These are phyloP conservation scores for Trypanosoma caninum DNA, from an alignment of 208 protist species.

Conservation along the genomic window DNA sequence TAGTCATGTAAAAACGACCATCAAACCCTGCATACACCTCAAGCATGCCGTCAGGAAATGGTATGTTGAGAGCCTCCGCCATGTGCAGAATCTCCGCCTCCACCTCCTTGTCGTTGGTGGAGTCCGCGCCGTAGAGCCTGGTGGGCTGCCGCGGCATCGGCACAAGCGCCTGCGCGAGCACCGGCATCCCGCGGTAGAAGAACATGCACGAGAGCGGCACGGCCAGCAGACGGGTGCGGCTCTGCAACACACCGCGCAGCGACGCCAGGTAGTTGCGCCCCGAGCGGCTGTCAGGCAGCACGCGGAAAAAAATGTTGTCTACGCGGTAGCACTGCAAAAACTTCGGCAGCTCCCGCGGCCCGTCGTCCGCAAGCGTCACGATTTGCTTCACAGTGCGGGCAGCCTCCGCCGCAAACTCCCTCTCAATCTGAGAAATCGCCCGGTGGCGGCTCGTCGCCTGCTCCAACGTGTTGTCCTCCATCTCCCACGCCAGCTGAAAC, in stretches of 20 bases:
- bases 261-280: constrained; percentile 81
- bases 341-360: constrained; percentile 61
- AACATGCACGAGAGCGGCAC: constrained; percentile 83
- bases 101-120: constrained; percentile 64
- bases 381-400: constrained; percentile 55
- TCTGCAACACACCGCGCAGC: constrained; percentile 73
- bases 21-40: constrained; percentile 82
- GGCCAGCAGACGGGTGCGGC: constrained; percentile 57
- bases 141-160: constrained; percentile 59
- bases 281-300: constrained; percentile 81
- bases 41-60: constrained; percentile 46
- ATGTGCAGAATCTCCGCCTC: constrained; percentile 71
- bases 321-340: constrained; percentile 84
- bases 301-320: constrained; percentile 82
- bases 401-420: constrained; percentile 59
- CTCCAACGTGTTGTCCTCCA: constrained; percentile 53
- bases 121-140: constrained; percentile 59
- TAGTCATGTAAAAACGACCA: constrained; percentile 62
- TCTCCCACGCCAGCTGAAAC: constrained; percentile 83
- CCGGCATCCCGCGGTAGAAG: constrained; percentile 84
- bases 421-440: constrained; percentile 41
- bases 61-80: constrained; percentile 72
- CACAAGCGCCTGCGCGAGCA: constrained; percentile 82
- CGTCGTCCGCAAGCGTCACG: constrained; percentile 74
- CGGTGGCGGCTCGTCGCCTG: constrained; percentile 47